A percentile compares a stretch with the other conserved stretches of the same genome.
Evolutionary conservation across 2,329 filamentous ascomycete genomes (phyloP).

Genomic region (Scleromitrula shiraiana): DNA sequence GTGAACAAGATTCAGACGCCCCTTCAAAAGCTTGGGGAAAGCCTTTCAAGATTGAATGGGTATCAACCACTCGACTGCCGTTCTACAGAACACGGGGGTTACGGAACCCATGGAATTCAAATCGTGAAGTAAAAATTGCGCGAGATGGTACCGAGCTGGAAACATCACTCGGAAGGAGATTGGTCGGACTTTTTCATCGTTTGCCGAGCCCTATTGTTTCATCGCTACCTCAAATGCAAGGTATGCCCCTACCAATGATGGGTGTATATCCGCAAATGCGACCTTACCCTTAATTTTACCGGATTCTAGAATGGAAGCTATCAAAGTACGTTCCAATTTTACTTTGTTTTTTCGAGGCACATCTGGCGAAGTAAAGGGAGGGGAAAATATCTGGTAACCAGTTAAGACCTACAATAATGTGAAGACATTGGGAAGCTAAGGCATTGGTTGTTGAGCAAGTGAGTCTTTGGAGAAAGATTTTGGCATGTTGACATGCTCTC

Average conservation of each 20-base stretch:
- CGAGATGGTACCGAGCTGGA: slow-evolving; percentile 91
- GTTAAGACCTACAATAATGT: not conserved
- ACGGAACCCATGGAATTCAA: slow-evolving; percentile 90
- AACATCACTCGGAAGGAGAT: slow-evolving; percentile 65
- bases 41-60: slow-evolving; percentile 85
- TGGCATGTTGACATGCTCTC: not conserved
- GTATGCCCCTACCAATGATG: slow-evolving; percentile 11
- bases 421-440: not conserved
- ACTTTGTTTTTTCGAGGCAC: not conserved
- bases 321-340: not conserved
- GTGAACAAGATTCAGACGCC: slow-evolving; percentile 32
- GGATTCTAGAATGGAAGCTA: not conserved
- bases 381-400: not conserved
- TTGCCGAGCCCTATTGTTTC: slow-evolving; percentile 24
- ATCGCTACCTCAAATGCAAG: slow-evolving; percentile 13
- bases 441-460: not conserved
- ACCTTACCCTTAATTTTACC: slow-evolving; percentile 10
- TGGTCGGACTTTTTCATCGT: slow-evolving; percentile 72
- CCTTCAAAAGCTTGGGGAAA: slow-evolving; percentile 64
- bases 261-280: slow-evolving; percentile 22
- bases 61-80: slow-evolving; percentile 73
- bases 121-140: slow-evolving; percentile 92
- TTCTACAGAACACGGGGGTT: slow-evolving; percentile 85
- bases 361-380: not conserved
- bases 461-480: not conserved